These are phyloP conservation scores for Phalaenopsis hybrid DNA, from an alignment of 116 monocot genomes.

Conservation along the genomic window DNA sequence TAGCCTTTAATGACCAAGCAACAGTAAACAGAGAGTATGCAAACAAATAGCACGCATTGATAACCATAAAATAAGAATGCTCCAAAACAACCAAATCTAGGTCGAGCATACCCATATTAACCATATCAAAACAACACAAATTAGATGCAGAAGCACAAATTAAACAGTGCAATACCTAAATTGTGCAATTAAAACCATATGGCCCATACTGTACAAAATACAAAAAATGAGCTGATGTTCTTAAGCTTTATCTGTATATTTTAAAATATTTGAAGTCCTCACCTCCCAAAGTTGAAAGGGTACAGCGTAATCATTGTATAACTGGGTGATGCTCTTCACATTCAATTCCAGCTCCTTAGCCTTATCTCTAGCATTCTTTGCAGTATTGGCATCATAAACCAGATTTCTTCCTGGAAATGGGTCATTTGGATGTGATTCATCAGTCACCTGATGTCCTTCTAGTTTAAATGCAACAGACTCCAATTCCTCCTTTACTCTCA, in stretches of 20 bases:
- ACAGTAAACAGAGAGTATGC: too few species aligned
- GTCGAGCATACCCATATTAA: neutral
- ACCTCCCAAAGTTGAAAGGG: conserved; percentile 99
- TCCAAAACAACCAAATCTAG: neutral
- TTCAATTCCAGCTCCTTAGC: conserved; percentile 68
- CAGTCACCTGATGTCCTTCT: conserved; percentile 24
- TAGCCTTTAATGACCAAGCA: too few species aligned
- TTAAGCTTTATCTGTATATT: neutral
- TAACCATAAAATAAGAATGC: neutral
- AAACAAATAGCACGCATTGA: too few species aligned
- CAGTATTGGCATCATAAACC: conserved; percentile 30
- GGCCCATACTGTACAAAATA: neutral
- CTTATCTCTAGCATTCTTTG: conserved; percentile 57
- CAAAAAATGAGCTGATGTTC: neutral
- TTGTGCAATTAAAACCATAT: neutral
- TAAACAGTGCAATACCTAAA: neutral
- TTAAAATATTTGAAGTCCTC: conserved; percentile 10
- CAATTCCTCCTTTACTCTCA: conserved; percentile 56
- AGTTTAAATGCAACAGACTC: conserved; percentile 32
- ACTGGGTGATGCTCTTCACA: conserved; percentile 89
- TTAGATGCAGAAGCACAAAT: neutral
- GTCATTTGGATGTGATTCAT: conserved; percentile 34
- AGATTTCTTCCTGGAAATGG: conserved; percentile 29
- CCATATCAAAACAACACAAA: neutral
- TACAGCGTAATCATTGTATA: conserved; percentile 97